Percentiles rank a stretch among this genome's conserved stretches.
phyloP scores from a whole-genome alignment of 2,329 filamentous ascomycete genomes.

The Plectosphaerella sp. region DNA sequence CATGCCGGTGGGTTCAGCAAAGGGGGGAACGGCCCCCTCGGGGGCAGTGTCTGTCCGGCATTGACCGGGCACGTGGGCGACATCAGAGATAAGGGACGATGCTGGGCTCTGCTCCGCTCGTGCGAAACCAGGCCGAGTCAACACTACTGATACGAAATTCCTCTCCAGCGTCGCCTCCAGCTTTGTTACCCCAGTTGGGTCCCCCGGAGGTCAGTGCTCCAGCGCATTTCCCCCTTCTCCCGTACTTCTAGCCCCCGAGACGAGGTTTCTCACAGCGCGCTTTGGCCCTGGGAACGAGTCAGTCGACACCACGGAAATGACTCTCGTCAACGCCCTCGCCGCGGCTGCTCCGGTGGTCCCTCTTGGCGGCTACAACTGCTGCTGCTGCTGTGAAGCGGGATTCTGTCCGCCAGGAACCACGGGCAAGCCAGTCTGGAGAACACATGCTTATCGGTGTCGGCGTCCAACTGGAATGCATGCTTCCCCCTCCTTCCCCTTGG shows the following conservation, averaged over 20 bases:
- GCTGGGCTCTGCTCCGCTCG: background rate
- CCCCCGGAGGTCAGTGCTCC: background rate
- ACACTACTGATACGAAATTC: background rate
- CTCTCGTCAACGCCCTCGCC: background rate
- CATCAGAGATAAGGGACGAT: background rate
- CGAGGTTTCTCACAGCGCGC: background rate
- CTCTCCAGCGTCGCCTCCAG: background rate
- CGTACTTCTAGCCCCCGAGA: background rate
- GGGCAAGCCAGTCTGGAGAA: background rate
- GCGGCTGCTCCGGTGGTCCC: background rate
- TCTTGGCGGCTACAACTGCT: background rate
- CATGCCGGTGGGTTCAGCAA: background rate
- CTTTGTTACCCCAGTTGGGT: background rate
- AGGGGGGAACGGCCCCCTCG: too few species aligned
- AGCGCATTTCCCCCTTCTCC: background rate
- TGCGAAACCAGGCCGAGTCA: background rate
- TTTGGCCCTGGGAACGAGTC: constrained; percentile 4
- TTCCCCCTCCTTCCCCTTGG: too few species aligned
- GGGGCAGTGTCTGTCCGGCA: background rate
- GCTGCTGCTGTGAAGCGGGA: too few species aligned
- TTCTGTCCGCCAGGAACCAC: too few species aligned
- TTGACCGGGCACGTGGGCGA: background rate
- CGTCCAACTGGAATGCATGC: background rate
- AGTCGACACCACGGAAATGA: constrained; percentile 8
- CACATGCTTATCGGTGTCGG: background rate